Evolutionary conservation across 306 rosid genomes (phyloP).

Genomic region (Prunus dulcis): DNA sequence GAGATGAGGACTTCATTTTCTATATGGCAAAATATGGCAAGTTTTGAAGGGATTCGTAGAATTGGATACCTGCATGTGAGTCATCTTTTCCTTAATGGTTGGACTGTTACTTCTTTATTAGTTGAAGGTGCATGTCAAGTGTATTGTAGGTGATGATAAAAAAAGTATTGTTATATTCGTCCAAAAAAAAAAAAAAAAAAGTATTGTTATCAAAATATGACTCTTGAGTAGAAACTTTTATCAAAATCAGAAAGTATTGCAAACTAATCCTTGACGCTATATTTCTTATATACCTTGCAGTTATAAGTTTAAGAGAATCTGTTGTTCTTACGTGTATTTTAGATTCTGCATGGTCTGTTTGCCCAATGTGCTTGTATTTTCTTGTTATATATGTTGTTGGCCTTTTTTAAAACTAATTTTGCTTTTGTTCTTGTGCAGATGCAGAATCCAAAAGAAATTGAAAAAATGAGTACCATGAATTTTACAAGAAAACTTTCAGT

Average conservation of each 20-base stretch:
- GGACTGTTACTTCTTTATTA: not conserved
- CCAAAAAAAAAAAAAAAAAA: not conserved
- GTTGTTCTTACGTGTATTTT: not conserved
- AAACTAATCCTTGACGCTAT: not conserved
- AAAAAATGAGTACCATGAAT: slow-evolving; percentile 80
- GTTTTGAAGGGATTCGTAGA: not conserved
- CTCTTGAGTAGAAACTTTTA: not conserved
- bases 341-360: not conserved
- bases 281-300: not conserved
- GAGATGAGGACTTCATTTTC: slow-evolving; percentile 51
- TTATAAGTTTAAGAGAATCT: not conserved
- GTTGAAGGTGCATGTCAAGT: not conserved
- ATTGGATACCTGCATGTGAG: not conserved
- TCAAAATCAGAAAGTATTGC: not conserved
- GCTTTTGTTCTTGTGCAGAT: slow-evolving; percentile 47
- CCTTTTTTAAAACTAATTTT: not conserved
- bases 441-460: slow-evolving; percentile 80
- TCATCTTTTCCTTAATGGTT: not conserved
- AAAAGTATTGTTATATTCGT: not conserved
- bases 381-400: not conserved
- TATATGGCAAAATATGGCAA: not conserved
- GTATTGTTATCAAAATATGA: not conserved
- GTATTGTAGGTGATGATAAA: not conserved
- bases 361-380: not conserved
- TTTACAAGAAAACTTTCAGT: slow-evolving; percentile 82